Conservation (phyloP, 2,329 filamentous ascomycete genomes). For the Monosporascus sp. region DNA sequence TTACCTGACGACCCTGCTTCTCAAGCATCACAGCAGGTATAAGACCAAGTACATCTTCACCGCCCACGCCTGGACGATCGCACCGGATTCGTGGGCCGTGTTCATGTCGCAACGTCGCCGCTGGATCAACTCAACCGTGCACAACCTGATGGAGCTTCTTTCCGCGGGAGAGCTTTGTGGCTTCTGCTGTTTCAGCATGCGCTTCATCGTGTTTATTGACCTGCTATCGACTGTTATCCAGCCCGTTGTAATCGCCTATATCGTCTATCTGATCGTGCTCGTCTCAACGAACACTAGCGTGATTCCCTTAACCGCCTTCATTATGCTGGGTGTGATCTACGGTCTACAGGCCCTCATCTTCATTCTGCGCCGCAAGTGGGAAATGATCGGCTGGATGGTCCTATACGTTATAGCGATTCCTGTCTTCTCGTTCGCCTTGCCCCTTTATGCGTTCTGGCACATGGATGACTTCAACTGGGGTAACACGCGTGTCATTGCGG, state of each 20-base stretch:
- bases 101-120: slow-evolving; percentile 97
- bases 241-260: slow-evolving; percentile 85
- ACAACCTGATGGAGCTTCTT: slow-evolving; percentile 94
- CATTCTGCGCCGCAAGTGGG: slow-evolving; percentile 94
- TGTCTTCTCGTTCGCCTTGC: slow-evolving; percentile 84
- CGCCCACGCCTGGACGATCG: slow-evolving; percentile 94
- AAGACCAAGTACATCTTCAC: slow-evolving; percentile 97
- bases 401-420: slow-evolving; percentile 89
- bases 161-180: slow-evolving; percentile 91
- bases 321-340: slow-evolving; percentile 91
- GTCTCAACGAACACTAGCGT: slow-evolving; percentile 56
- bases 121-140: slow-evolving; percentile 99
- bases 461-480: slow-evolving; percentile 99
- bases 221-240: slow-evolving; percentile 87
- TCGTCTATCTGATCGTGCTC: slow-evolving; percentile 80
- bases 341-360: slow-evolving; percentile 97
- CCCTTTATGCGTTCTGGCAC: slow-evolving; percentile 95
- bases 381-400: slow-evolving; percentile 99
- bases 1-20: slow-evolving; percentile 87
- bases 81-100: slow-evolving; percentile 87
- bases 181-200: slow-evolving; percentile 99
- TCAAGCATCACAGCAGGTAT: slow-evolving; percentile 89
- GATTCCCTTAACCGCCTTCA: slow-evolving; percentile 79
- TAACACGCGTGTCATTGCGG: slow-evolving; percentile 94
- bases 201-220: slow-evolving; percentile 94